Percentiles rank a stretch among this genome's conserved stretches.
Evolutionary conservation across 352 stramenopile species (phyloP).

Genomic region (Globisporangium sylvaticum): DNA sequence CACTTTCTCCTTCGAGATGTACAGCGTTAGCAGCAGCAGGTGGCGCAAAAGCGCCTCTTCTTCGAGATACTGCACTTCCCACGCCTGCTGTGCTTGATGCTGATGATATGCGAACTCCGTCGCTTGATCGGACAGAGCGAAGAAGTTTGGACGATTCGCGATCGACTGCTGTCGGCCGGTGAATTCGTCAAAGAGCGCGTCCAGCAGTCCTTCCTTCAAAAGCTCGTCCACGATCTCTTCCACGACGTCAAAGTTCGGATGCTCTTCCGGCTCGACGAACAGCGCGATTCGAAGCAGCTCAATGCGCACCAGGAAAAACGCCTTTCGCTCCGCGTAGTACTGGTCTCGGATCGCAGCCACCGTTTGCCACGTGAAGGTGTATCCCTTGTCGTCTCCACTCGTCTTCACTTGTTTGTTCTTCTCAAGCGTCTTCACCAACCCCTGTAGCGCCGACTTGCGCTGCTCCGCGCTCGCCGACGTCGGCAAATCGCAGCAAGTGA

Average conservation of each 20-base stretch:
- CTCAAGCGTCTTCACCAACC: conserved; percentile 8
- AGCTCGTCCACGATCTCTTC: conserved; percentile 43
- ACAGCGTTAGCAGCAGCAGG: conserved; percentile 46
- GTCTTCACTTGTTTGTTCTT: conserved; percentile 1
- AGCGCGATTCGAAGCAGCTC: conserved; percentile 43
- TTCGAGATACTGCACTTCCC: conserved; percentile 56
- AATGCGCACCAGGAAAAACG: conserved; percentile 53
- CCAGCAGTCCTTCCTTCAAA: conserved; percentile 50
- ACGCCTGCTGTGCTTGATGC: conserved; percentile 31
- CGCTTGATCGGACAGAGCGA: conserved; percentile 18
- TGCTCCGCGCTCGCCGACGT: conserved; percentile 18
- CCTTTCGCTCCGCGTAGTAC: conserved; percentile 39
- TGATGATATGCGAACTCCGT: conserved; percentile 13
- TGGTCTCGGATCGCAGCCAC: conserved; percentile 22
- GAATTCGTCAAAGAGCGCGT: conserved; percentile 57
- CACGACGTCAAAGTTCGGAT: conserved; percentile 30
- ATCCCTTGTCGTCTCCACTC: background rate
- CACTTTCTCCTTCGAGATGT: conserved; percentile 35
- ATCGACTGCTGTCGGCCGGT: conserved; percentile 29
- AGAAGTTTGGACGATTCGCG: conserved; percentile 30
- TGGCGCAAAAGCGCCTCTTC: conserved; percentile 61
- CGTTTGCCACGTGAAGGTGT: conserved; percentile 16
- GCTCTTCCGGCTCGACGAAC: conserved; percentile 21
- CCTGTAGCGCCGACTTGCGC: conserved; percentile 24
- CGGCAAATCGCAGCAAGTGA: conserved; percentile 30